A percentile compares a stretch with the other conserved stretches of the same genome.
Conservation (phyloP, 345 rosid species). For the Eucalyptus melliodora region DNA sequence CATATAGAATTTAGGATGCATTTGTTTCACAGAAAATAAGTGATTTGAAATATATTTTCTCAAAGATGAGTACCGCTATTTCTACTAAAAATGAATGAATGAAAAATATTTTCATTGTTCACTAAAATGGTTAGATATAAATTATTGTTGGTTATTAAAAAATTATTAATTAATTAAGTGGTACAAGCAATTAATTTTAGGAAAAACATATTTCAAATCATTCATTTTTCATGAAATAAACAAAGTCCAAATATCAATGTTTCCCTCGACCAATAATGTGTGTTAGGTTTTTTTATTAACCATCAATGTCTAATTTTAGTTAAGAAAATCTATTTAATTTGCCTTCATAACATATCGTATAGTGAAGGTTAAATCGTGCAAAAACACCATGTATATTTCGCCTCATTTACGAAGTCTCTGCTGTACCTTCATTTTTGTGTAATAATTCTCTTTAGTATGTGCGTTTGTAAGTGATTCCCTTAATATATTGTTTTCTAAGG, state of each 20-base stretch:
- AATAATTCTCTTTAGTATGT: not conserved
- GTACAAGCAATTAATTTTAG: not conserved
- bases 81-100: not conserved
- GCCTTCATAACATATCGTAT: not conserved
- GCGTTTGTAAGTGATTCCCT: not conserved
- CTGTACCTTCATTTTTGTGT: not conserved
- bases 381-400: not conserved
- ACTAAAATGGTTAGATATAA: not conserved
- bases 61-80: not conserved
- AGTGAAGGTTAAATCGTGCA: not conserved
- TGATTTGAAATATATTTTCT: not conserved
- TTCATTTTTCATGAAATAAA: not conserved
- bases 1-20: not conserved
- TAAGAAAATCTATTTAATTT: not conserved
- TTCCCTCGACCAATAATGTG: not conserved
- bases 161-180: not conserved
- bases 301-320: not conserved
- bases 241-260: not conserved
- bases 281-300: not conserved
- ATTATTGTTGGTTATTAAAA: not conserved
- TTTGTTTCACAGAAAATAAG: not conserved
- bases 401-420: not conserved
- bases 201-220: not conserved
- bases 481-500: not conserved
- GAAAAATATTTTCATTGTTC: not conserved